Conservation (phyloP, 2,329 filamentous ascomycete species). For the Penicillium sp. region DNA sequence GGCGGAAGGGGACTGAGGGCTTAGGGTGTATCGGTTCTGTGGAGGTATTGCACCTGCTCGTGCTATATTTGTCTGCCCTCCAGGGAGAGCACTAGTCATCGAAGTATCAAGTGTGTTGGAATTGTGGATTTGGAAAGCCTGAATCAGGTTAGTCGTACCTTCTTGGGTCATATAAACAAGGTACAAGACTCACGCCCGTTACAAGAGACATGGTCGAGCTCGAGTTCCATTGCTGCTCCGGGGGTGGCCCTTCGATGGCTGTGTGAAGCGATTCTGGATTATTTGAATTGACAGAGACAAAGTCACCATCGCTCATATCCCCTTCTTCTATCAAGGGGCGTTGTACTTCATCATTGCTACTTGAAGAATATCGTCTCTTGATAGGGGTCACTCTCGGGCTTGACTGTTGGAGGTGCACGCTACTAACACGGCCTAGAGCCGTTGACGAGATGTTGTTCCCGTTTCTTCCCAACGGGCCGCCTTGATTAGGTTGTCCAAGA, state of each 20-base stretch:
- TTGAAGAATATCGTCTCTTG: background rate
- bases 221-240: slow-evolving; percentile 3
- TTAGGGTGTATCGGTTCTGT: background rate
- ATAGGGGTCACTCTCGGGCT: background rate
- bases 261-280: background rate
- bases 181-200: slow-evolving; percentile 13
- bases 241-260: background rate
- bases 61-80: background rate
- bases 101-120: slow-evolving; percentile 6
- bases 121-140: slow-evolving; percentile 22
- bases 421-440: background rate
- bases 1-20: slow-evolving; percentile 2
- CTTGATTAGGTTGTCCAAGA: background rate
- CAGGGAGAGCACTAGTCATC: slow-evolving; percentile 19
- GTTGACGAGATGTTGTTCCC: background rate
- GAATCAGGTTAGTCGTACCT: background rate
- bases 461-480: background rate
- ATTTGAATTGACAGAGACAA: background rate
- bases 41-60: background rate
- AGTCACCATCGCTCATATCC: background rate
- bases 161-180: background rate
- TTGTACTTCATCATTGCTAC: background rate
- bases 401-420: background rate
- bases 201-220: slow-evolving; percentile 25
- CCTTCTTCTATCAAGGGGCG: background rate